Conservation (phyloP, 495 filamentous ascomycete species). For the Oleoguttula mirabilis region DNA sequence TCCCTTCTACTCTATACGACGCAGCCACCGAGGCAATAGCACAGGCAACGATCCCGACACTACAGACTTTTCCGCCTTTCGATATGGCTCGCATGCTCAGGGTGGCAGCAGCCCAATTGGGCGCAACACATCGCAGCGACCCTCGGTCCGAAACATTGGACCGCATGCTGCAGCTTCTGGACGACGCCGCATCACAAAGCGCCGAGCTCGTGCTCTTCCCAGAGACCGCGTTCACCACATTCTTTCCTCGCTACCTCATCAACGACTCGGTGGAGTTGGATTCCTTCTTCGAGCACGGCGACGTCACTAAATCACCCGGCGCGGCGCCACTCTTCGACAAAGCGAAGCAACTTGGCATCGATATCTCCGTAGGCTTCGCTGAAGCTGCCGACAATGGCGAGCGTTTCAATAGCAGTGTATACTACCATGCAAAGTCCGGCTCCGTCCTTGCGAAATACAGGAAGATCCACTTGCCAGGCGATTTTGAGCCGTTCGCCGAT, state of each 20-base stretch:
- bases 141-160: constrained; percentile 29
- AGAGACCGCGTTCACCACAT: constrained; percentile 39
- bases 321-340: constrained; percentile 36
- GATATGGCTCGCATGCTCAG: constrained; percentile 14
- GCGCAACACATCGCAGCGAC: constrained; percentile 12
- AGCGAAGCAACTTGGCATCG: constrained; percentile 32
- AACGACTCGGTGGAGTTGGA: constrained; percentile 30
- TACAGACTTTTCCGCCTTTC: too few relatives aligned
- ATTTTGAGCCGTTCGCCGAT: constrained; percentile 35
- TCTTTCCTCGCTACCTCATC: constrained; percentile 39
- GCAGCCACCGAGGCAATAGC: too few relatives aligned
- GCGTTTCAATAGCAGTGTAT: constrained; percentile 36
- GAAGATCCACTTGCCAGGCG: constrained; percentile 40
- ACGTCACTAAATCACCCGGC: constrained; percentile 28
- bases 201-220: constrained; percentile 38
- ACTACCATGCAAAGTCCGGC: constrained; percentile 34
- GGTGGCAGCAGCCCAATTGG: constrained; percentile 18
- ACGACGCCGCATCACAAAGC: constrained; percentile 29
- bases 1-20: too few relatives aligned
- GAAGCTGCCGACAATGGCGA: constrained; percentile 29
- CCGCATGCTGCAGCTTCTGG: constrained; percentile 35
- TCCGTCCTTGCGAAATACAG: constrained; percentile 36
- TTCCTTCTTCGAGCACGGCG: constrained; percentile 35
- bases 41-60: too few relatives aligned
- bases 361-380: constrained; percentile 39